Percentiles rank a stretch among this genome's conserved stretches.
phyloP scores from a whole-genome alignment of 495 filamentous ascomycete genomes.

The Penicillium riverlandense region DNA sequence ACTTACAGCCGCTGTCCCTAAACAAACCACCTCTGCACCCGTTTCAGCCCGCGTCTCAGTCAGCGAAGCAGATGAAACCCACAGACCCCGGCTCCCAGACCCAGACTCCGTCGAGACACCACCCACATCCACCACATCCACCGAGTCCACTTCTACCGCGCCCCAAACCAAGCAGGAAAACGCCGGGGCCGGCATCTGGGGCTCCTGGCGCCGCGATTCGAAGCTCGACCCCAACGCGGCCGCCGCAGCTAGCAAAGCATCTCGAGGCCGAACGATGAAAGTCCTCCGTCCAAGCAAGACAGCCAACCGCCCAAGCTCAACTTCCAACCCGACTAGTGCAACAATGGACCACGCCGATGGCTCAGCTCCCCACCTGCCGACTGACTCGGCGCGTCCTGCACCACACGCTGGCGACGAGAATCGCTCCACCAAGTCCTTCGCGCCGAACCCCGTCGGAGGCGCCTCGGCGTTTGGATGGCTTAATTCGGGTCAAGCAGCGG shows the following conservation, averaged over 20 bases:
- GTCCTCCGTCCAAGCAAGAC: conserved; percentile 63
- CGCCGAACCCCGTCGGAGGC: conserved; percentile 75
- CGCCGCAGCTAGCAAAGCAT: conserved; percentile 33
- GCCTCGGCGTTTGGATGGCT: conserved; percentile 98
- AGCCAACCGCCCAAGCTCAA: conserved; percentile 28
- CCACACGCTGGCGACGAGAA: conserved; percentile 8
- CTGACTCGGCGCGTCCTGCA: conserved; percentile 7
- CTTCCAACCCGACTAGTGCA: conserved; percentile 24
- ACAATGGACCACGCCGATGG: conserved; percentile 17
- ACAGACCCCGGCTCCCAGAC: conserved; percentile 20
- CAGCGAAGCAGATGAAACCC: conserved; percentile 31
- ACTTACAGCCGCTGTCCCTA: conserved; percentile 4
- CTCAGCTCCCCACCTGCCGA: conserved; percentile 14
- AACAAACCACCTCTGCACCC: conserved; percentile 14
- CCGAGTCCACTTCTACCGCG: conserved; percentile 18
- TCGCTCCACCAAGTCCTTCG: conserved; percentile 44
- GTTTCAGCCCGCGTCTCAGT: conserved; percentile 18
- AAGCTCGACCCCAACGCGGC: conserved; percentile 36
- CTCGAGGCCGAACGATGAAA: conserved; percentile 61
- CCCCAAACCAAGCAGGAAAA: conserved; percentile 28
- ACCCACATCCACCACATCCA: conserved; percentile 14
- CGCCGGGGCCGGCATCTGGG: conserved; percentile 47
- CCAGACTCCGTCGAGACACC: not conserved
- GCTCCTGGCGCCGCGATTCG: conserved; percentile 60
- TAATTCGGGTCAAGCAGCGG: conserved; percentile 31